Conservation (phyloP, 345 rosid species). For the Nephelium lappaceum region DNA sequence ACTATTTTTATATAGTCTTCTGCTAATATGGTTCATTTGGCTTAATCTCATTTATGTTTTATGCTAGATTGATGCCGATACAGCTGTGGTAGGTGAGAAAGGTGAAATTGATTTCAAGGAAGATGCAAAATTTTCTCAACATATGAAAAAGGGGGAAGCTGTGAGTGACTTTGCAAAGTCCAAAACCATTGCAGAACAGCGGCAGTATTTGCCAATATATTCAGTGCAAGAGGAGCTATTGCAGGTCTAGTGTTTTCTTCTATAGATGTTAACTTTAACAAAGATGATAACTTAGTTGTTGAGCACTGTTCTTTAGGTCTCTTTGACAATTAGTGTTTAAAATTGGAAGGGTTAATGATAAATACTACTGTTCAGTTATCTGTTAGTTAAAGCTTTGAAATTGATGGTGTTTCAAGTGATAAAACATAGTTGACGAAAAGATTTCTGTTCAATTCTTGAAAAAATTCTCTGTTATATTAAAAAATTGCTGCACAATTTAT, state of each 20-base stretch:
- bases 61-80: slow-evolving; percentile 91
- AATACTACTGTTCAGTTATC: background rate
- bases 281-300: background rate
- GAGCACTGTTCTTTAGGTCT: background rate
- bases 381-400: background rate
- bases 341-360: background rate
- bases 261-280: slow-evolving; percentile 9
- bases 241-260: slow-evolving; percentile 61
- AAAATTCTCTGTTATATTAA: background rate
- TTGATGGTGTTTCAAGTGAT: background rate
- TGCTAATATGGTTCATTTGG: background rate
- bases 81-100: slow-evolving; percentile 85
- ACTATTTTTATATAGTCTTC: background rate
- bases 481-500: background rate
- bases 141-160: slow-evolving; percentile 90
- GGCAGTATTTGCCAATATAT: slow-evolving; percentile 92
- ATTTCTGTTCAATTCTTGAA: background rate
- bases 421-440: background rate
- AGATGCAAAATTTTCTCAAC: slow-evolving; percentile 90
- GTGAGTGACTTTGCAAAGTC: slow-evolving; percentile 94
- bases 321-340: background rate
- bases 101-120: slow-evolving; percentile 93
- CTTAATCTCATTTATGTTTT: slow-evolving; percentile 12
- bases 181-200: slow-evolving; percentile 79
- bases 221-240: slow-evolving; percentile 92